A percentile compares a stretch with the other conserved stretches of the same genome.
These are phyloP conservation scores for Tetradesmus lagerheimii DNA, from an alignment of 139 green algal genomes.

Conservation along the genomic window DNA sequence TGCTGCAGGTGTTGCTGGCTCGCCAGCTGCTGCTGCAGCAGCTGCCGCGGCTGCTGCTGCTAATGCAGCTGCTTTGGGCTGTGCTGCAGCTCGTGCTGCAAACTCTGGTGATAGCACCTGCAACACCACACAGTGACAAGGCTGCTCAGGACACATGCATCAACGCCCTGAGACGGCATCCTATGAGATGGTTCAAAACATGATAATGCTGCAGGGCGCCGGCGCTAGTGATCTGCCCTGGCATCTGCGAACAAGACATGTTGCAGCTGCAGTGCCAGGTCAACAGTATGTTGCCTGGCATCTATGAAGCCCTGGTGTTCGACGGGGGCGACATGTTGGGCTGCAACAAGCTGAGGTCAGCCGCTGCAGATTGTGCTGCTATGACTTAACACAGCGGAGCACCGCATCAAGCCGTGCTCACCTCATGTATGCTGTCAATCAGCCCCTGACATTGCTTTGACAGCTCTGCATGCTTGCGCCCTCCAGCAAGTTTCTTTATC, in stretches of 20 bases:
- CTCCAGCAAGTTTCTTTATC: conserved; percentile 57
- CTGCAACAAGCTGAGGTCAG: too few relatives aligned
- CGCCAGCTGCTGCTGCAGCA: background rate
- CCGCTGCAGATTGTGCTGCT: too few relatives aligned
- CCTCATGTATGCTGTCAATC: conserved; percentile 57
- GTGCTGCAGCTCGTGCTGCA: conserved; percentile 14
- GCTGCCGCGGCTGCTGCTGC: background rate
- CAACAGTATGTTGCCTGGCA: background rate
- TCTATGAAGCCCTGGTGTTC: too few relatives aligned
- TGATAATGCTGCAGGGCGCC: background rate
- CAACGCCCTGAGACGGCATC: too few relatives aligned
- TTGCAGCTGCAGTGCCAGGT: background rate
- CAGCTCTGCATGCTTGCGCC: conserved; percentile 55
- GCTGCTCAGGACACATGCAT: background rate
- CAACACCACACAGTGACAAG: too few relatives aligned
- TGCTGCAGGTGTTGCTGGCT: conserved; percentile 2
- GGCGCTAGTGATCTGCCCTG: too few relatives aligned
- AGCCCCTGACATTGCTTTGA: conserved; percentile 55
- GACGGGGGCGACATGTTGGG: too few relatives aligned
- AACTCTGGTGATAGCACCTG: conserved; percentile 47
- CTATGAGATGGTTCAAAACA: background rate
- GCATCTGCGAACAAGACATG: background rate
- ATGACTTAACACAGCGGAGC: too few relatives aligned
- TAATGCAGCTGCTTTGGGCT: background rate
- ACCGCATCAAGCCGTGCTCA: background rate